Evolutionary conservation across 805 yeast species (phyloP), one percentile per base, ranked within the genome.

Genomic region (Candida hispaniensis): DNA sequence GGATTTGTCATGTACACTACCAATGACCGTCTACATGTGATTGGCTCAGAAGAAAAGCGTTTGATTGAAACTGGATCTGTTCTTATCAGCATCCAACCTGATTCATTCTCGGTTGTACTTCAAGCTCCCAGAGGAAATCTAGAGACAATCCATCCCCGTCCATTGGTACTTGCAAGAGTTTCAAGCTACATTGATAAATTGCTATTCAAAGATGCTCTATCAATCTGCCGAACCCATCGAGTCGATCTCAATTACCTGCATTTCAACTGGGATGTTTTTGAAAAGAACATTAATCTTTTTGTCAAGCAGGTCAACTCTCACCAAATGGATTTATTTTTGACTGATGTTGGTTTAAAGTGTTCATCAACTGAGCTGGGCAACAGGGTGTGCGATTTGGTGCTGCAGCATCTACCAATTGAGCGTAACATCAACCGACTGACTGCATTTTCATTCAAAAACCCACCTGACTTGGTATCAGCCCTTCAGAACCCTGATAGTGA

Each of bases 121-220:
- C 95, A 91, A 55, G 95, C 95, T 4, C 93, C 93, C 41, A 71
- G 99, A 54, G 99, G 99, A 42, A 91, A 91, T 50, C 61, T 91
- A 46, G 99, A 91, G 56, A 85, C 97, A 0, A 79, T 91, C 12
- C 76, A 73, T 49, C 98, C 99, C 9, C 69, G 98, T 54, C 79
- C 91, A 28, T 75, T 91, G 79, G 93, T 88, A 3, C 60, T 91
- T 23, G 69, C 80, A 8, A 91, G 78, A 14, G 93, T 91, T 15
- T 69, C 98, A 45, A 63, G 67, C 19, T 66, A 67, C 45, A 82
- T 91, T 42, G 62, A 67, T 19, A 58, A 62, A 1, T 63, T 58
- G 39, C 60, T 71, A 20, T 91, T 78, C 49, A 61, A 59, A 29
- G 65, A 64, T n/a, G 98, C 98, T 0, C 85, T 88, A 47, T 46